Evolutionary conservation across 2,329 filamentous ascomycete genomes (phyloP).

Genomic region (Fusarium cyanostomum): DNA sequence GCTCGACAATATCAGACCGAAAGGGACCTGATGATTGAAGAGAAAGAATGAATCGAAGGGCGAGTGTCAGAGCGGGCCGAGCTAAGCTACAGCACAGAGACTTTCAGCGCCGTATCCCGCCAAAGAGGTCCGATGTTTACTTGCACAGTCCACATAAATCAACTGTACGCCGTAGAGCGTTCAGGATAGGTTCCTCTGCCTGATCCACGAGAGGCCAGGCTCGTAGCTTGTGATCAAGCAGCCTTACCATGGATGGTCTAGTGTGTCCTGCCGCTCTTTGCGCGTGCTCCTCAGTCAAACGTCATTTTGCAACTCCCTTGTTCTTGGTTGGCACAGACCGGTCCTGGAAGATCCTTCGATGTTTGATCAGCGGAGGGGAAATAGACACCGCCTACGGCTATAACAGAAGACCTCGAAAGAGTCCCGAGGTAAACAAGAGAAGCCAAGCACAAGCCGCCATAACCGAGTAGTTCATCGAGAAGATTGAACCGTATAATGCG

Average conservation of each 20-base stretch:
- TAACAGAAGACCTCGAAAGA: not conserved
- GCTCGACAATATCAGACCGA: not conserved
- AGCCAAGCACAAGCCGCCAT: not conserved
- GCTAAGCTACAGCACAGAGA: conserved; percentile 9
- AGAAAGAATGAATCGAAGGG: conserved; percentile 3
- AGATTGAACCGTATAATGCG: not conserved
- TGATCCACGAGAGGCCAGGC: conserved; percentile 34
- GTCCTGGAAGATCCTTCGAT: conserved; percentile 20
- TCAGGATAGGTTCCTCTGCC: conserved; percentile 21
- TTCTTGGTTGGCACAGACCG: conserved; percentile 29
- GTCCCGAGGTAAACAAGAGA: not conserved
- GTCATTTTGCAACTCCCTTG: conserved; percentile 36
- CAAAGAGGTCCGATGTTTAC: conserved; percentile 10
- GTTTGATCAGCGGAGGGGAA: conserved; percentile 18
- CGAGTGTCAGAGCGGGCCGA: not conserved
- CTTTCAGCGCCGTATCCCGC: conserved; percentile 13
- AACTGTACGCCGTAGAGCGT: conserved; percentile 6
- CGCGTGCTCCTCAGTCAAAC: conserved; percentile 38
- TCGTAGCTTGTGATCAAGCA: conserved; percentile 39
- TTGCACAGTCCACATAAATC: conserved; percentile 16
- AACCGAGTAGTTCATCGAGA: conserved; percentile 12
- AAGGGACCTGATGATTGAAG: not conserved
- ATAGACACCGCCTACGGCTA: not conserved
- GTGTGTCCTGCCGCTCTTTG: conserved; percentile 30
- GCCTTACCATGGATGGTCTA: conserved; percentile 30